Base-by-base conservation (phyloP, 148 eudicot species). In the Talinum fruticosum region DNA sequence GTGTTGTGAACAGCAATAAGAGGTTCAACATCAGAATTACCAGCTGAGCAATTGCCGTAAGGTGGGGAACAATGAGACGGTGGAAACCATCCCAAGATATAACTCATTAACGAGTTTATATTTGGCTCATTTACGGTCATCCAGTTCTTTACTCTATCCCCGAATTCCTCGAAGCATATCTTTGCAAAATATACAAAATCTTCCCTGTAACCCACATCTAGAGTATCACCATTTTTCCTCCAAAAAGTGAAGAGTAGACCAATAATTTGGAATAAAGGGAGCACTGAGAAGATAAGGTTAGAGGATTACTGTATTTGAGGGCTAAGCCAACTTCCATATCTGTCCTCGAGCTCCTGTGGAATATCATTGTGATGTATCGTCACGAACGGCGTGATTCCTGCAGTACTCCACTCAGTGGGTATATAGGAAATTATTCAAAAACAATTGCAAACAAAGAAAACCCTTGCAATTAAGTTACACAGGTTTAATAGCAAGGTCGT, bases 321-420 rank as follows among this genome's bases (percentile, higher is more conserved):
- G 77, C 89, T 90, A n/a, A 92, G 94, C 98, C 98, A 92, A 45
- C 88, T 81, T 14, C 87, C 90, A 79, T 86, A 90, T 86, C 87
- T 74, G 28, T 85, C 85, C 76, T 90, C 91, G 8, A 92, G 89
- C 82, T 89, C 93, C 80, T 90, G 89, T 18, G 98, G 97, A 35
- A 81, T 76, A 30, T 94, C 97, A 35, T 62, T 51, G 66, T 94
- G 98, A 80, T 86, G 74, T 74, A 94, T 83, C 1, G 97, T 94
- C 77, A 94, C 95, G 78, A 92, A 94, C 62, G 98, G 98, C 79
- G 86, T 75, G 24, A 94, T 87, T 71, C 98, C 97, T 94, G 86
- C 75, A 75, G 18, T 29, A 26, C 24, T 24, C 19, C 2, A 35
- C 32, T 10, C 24, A 18, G 6, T 57, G 6, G 24, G 10, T 57